Conservation (phyloP, 768 basidiomycete species). For the Macrolepiota albuminosa region DNA sequence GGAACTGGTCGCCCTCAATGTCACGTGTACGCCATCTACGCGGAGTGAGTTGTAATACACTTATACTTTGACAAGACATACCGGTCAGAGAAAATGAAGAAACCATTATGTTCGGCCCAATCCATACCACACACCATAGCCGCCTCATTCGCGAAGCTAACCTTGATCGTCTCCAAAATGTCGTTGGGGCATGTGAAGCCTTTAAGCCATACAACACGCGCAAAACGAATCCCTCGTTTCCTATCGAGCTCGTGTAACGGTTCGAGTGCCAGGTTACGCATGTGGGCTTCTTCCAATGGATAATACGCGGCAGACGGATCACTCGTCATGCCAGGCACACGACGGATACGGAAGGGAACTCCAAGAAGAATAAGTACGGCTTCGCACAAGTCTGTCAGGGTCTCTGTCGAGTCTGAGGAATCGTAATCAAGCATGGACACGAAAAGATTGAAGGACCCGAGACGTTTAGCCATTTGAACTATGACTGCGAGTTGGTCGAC, state of each 20-base stretch:
- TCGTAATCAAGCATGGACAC: conserved; percentile 98
- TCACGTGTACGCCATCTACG: conserved; percentile 94
- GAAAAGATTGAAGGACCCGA: conserved; percentile 87
- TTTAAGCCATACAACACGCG: conserved; percentile 94
- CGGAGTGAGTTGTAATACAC: background rate
- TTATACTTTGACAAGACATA: conserved; percentile 28
- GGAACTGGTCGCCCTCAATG: conserved; percentile 96
- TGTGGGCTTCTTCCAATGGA: conserved; percentile 91
- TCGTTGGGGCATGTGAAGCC: conserved; percentile 99
- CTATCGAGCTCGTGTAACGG: conserved; percentile 80
- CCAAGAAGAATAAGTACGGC: conserved; percentile 91
- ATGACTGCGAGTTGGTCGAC: conserved; percentile 98
- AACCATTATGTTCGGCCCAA: conserved; percentile 97
- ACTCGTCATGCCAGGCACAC: conserved; percentile 90
- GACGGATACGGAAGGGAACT: conserved; percentile 86
- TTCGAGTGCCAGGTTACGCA: conserved; percentile 88
- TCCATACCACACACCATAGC: conserved; percentile 99
- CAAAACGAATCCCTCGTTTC: conserved; percentile 77
- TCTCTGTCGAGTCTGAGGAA: conserved; percentile 92
- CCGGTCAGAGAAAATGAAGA: conserved; percentile 98
- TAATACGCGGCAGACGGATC: conserved; percentile 90
- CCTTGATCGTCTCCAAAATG: conserved; percentile 91
- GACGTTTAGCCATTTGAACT: conserved; percentile 87
- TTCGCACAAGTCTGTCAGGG: conserved; percentile 91
- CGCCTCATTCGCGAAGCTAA: conserved; percentile 86